Evolutionary conservation across 2,329 filamentous ascomycete species (phyloP).

Genomic region (Fusarium xylarioides): DNA sequence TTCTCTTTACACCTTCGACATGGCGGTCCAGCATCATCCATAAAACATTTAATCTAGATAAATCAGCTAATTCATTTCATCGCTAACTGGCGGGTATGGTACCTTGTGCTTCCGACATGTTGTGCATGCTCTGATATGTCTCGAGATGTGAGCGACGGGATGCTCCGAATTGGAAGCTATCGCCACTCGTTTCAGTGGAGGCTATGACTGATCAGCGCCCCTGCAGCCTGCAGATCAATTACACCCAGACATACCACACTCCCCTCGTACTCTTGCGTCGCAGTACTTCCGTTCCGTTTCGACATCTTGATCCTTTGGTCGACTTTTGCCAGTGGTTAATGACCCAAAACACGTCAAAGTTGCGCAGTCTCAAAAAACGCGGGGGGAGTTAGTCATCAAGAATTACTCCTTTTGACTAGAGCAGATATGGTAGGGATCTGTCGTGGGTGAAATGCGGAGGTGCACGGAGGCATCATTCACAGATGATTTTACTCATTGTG

Average conservation of each 20-base stretch:
- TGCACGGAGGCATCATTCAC: neutral
- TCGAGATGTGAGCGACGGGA: conserved; percentile 50
- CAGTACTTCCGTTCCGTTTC: conserved; percentile 6
- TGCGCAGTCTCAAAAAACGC: neutral
- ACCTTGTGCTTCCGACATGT: conserved; percentile 55
- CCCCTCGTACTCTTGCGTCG: neutral
- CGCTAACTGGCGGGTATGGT: conserved; percentile 1
- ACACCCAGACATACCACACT: neutral
- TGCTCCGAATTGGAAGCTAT: conserved; percentile 58
- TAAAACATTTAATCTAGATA: conserved; percentile 51
- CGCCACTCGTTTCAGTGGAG: conserved; percentile 36
- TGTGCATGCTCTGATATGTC: conserved; percentile 53
- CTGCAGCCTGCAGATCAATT: rapidly evolving
- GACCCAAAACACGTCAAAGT: neutral
- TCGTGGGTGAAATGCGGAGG: conserved; percentile 11
- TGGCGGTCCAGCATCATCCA: conserved; percentile 52
- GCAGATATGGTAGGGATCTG: neutral
- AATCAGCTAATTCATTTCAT: rapidly evolving
- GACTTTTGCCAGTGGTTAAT: neutral
- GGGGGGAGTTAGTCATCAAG: conserved; percentile 12
- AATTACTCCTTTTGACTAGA: neutral
- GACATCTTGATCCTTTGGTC: neutral
- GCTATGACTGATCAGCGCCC: neutral
- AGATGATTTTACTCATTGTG: too few species aligned
- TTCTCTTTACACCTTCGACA: conserved; percentile 50